A percentile compares a stretch with the other conserved stretches of the same genome.
Evolutionary conservation across 352 stramenopile genomes (phyloP).

Genomic region (Discostella stelligera): DNA sequence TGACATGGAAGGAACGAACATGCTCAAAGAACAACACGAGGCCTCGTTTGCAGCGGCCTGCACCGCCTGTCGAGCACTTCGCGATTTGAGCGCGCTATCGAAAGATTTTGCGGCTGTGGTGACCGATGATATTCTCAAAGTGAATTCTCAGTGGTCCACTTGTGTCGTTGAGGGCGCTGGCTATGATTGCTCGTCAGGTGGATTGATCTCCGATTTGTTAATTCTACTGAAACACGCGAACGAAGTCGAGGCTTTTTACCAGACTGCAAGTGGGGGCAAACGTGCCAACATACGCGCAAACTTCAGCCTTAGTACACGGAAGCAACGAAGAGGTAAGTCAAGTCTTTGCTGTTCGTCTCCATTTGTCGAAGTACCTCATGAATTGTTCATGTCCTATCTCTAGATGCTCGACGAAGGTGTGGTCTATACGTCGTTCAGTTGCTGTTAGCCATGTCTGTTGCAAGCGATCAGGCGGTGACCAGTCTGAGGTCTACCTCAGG

Average conservation of each 20-base stretch:
- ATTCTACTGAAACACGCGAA: conserved; percentile 64
- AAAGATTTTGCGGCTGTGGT: conserved; percentile 70
- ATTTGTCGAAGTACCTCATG: not conserved
- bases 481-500: conserved; percentile 59
- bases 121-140: conserved; percentile 71
- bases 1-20: conserved; percentile 40
- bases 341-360: not conserved
- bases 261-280: conserved; percentile 16
- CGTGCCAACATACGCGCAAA: conserved; percentile 11
- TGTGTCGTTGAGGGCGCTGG: conserved; percentile 33
- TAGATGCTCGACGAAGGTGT: conserved; percentile 54
- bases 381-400: conserved; percentile 11
- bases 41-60: conserved; percentile 63
- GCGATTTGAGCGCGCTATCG: conserved; percentile 71
- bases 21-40: conserved; percentile 49
- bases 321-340: conserved; percentile 38
- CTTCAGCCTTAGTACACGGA: conserved; percentile 29
- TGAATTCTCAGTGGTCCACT: conserved; percentile 46
- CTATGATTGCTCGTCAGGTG: conserved; percentile 34
- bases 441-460: conserved; percentile 66
- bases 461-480: conserved; percentile 68
- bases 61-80: conserved; percentile 60
- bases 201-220: conserved; percentile 64
- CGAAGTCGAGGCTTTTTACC: conserved; percentile 45
- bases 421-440: conserved; percentile 75